Evolutionary conservation across 148 eudicot genomes (phyloP).

Genomic region (Chenopodium album): DNA sequence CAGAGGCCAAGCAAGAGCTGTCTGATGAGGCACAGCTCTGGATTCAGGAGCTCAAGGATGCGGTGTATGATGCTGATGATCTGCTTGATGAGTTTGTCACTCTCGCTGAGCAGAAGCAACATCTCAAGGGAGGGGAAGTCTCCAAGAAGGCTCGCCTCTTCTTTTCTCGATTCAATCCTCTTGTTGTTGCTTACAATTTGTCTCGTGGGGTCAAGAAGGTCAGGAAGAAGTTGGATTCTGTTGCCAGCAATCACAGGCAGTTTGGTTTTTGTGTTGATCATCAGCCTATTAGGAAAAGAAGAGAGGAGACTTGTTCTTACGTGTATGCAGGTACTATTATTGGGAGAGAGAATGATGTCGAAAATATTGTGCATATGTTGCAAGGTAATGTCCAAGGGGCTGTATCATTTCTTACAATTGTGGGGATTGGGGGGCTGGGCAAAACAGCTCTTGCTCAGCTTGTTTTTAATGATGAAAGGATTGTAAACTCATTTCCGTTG

Average conservation of each 20-base stretch:
- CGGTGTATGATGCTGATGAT: constrained; percentile 8
- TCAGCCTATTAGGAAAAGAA: constrained; percentile 1
- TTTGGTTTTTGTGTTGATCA: constrained; percentile 7
- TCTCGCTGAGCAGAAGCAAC: background rate
- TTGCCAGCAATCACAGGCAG: constrained; percentile 6
- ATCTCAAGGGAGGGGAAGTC: background rate
- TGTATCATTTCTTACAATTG: background rate
- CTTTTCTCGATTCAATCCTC: background rate
- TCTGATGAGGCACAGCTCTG: background rate
- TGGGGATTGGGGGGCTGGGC: background rate
- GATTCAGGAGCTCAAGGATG: constrained; percentile 7
- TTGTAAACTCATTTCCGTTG: background rate
- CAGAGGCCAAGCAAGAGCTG: constrained; percentile 5
- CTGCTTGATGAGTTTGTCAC: constrained; percentile 6
- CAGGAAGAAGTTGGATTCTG: background rate
- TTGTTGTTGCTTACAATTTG: constrained; percentile 2
- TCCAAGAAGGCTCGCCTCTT: background rate
- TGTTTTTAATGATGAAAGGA: constrained; percentile 5
- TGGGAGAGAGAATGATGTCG: constrained; percentile 3
- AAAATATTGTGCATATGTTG: background rate
- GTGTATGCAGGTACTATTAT: background rate
- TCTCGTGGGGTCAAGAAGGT: constrained; percentile 9
- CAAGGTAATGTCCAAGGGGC: background rate
- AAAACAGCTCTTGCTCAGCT: constrained; percentile 8
- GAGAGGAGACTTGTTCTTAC: constrained; percentile 4